Evolutionary conservation across 148 eudicot genomes (phyloP).

Genomic region (Camellia lanceoleosa): DNA sequence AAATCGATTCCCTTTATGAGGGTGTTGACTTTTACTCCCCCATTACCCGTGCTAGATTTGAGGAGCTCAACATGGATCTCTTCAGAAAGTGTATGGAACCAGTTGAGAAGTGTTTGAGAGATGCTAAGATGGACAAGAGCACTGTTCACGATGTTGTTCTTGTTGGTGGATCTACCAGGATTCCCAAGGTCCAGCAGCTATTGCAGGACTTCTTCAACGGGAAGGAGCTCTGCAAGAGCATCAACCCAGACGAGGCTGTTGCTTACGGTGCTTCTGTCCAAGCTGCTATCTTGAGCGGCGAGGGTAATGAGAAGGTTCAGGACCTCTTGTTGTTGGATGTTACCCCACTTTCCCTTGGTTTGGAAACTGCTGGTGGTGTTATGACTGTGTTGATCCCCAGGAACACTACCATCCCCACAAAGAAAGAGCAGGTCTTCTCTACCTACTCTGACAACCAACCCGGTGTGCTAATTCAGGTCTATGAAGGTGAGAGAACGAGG

Average conservation of each 20-base stretch:
- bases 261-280: constrained; percentile 50
- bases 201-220: constrained; percentile 36
- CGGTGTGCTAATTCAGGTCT: constrained; percentile 41
- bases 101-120: constrained; percentile 38
- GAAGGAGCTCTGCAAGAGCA: constrained; percentile 45
- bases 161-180: constrained; percentile 40
- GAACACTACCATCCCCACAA: constrained; percentile 37
- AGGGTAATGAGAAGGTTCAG: constrained; percentile 40
- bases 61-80: constrained; percentile 41
- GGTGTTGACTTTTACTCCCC: constrained; percentile 40
- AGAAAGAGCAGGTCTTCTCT: constrained; percentile 40
- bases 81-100: constrained; percentile 41
- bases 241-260: constrained; percentile 51
- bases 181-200: constrained; percentile 38
- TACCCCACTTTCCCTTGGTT: constrained; percentile 31
- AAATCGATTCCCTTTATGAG: constrained; percentile 35
- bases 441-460: constrained; percentile 43
- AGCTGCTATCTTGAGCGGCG: constrained; percentile 39
- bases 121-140: constrained; percentile 40
- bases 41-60: constrained; percentile 42
- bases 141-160: constrained; percentile 37
- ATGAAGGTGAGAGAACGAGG: constrained; percentile 44
- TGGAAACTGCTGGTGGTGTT: constrained; percentile 33
- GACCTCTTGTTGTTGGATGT: constrained; percentile 40
- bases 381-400: constrained; percentile 31